These are phyloP conservation scores for Lipomyces yamadae DNA, from an alignment of 805 yeast species.

Conservation along the genomic window DNA sequence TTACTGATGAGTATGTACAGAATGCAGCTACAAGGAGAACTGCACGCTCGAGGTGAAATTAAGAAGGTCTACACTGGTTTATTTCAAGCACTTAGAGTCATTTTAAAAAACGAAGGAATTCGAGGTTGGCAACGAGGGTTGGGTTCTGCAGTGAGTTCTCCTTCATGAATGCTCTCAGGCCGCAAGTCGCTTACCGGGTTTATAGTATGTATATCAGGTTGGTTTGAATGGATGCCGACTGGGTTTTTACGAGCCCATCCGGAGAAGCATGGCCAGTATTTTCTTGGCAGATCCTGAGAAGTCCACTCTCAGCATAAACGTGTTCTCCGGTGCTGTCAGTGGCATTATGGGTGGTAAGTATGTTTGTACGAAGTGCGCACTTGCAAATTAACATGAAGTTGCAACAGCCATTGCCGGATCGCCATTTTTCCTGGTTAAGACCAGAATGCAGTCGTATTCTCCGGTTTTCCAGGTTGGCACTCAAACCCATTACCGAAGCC, in stretches of 20 bases:
- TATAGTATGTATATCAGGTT: conserved; percentile 75
- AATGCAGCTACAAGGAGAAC: conserved; percentile 96
- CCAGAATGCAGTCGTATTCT: conserved; percentile 95
- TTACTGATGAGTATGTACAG: conserved; percentile 45
- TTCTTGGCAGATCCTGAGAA: conserved; percentile 44
- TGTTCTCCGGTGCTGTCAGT: conserved; percentile 68
- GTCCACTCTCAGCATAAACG: conserved; percentile 59
- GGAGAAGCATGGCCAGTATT: conserved; percentile 52
- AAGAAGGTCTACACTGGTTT: conserved; percentile 77
- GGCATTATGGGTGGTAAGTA: conserved; percentile 62
- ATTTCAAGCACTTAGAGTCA: conserved; percentile 75
- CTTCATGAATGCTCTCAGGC: neutral
- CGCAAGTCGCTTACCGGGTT: neutral
- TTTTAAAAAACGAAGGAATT: conserved; percentile 80
- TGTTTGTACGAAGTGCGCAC: neutral
- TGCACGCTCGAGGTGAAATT: conserved; percentile 56
- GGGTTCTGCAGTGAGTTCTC: conserved; percentile 60
- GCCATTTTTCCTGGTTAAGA: conserved; percentile 89
- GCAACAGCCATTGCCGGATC: conserved; percentile 58
- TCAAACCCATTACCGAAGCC: conserved; percentile 82
- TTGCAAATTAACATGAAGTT: neutral
- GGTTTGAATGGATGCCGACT: conserved; percentile 93
- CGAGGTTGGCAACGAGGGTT: conserved; percentile 89
- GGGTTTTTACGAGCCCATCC: conserved; percentile 89
- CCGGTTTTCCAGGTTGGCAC: conserved; percentile 74